A percentile compares a stretch with the other conserved stretches of the same genome.
phyloP scores from a whole-genome alignment of 345 rosid species.

The Angophora floribunda region DNA sequence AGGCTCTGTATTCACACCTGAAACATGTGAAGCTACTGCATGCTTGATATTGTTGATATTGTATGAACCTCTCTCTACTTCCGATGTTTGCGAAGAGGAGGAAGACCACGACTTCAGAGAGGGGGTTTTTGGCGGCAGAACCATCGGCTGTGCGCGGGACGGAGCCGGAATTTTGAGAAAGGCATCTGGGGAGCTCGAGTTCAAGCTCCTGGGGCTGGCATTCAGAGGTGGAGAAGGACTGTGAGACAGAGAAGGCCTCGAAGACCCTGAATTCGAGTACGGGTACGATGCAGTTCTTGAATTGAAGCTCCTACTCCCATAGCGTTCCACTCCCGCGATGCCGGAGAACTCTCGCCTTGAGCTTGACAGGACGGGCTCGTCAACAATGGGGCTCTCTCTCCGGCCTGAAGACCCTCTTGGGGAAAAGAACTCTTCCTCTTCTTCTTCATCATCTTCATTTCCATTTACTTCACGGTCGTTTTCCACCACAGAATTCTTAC shows the following conservation, averaged over 20 bases:
- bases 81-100: conserved; percentile 5
- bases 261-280: conserved; percentile 40
- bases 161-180: conserved; percentile 14
- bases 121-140: neutral
- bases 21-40: conserved; percentile 2
- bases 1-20: conserved; percentile 6
- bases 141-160: neutral
- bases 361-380: conserved; percentile 22
- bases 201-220: conserved; percentile 26
- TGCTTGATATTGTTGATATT: neutral
- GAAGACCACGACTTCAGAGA: conserved; percentile 11
- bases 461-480: conserved; percentile 24
- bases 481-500: conserved; percentile 12
- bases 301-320: conserved; percentile 40
- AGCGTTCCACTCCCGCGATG: conserved; percentile 15
- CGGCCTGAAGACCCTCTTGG: conserved; percentile 76
- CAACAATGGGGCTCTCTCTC: conserved; percentile 23
- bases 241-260: conserved; percentile 29
- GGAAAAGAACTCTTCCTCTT: conserved; percentile 87
- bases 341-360: conserved; percentile 23
- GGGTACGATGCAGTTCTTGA: conserved; percentile 67
- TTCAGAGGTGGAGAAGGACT: conserved; percentile 25
- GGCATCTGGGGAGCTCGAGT: conserved; percentile 36
- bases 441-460: conserved; percentile 57
- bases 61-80: neutral